Conservation (phyloP, 306 rosid genomes). For the Trifolium dubium region DNA sequence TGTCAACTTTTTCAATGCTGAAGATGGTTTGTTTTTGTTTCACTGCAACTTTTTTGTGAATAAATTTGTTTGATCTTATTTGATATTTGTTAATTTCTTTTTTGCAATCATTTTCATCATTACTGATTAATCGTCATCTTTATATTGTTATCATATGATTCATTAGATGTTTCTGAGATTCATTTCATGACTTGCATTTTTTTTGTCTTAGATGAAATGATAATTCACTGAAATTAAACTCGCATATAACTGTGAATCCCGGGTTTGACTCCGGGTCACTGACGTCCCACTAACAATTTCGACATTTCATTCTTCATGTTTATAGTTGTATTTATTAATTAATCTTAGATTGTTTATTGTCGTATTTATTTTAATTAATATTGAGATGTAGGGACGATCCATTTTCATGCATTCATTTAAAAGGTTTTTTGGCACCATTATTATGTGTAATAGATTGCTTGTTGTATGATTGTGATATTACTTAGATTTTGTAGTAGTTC, state of each 20-base stretch:
- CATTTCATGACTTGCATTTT: background rate
- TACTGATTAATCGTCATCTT: background rate
- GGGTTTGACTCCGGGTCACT: too few relatives aligned
- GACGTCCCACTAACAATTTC: too few relatives aligned
- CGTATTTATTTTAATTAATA: background rate
- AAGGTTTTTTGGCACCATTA: too few relatives aligned
- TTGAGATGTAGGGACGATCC: background rate
- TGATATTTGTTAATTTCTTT: background rate
- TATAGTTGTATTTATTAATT: background rate
- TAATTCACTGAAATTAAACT: too few relatives aligned
- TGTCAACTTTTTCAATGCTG: constrained; percentile 63
- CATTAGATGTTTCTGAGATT: background rate
- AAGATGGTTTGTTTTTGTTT: constrained; percentile 59
- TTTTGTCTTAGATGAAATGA: too few relatives aligned
- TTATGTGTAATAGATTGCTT: background rate
- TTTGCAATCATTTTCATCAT: background rate
- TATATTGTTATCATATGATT: background rate
- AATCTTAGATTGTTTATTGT: background rate
- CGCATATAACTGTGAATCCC: too few relatives aligned
- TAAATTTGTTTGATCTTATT: background rate
- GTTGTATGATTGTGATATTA: background rate
- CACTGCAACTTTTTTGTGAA: too few relatives aligned
- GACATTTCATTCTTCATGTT: constrained; percentile 23
- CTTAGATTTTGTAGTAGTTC: background rate
- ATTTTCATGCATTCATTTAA: background rate